Conservation (phyloP, 371 early-diverging fungal species). For the Dichotomocladium elegans region DNA sequence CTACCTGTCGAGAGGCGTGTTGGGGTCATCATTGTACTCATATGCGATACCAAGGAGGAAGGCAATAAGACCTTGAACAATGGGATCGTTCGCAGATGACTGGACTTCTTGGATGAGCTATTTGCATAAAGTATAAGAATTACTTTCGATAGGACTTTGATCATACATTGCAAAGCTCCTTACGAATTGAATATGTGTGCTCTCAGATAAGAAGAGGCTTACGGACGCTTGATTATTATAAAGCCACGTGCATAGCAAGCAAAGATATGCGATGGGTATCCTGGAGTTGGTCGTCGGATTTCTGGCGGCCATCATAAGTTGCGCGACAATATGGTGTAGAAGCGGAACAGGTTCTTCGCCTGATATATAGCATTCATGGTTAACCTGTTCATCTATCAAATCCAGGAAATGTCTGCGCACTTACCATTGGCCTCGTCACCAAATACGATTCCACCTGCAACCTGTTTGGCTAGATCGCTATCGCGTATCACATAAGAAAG, state of each 20-base stretch:
- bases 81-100: conserved; percentile 75
- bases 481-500: conserved; percentile 73
- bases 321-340: conserved; percentile 57
- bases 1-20: conserved; percentile 62
- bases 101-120: conserved; percentile 87
- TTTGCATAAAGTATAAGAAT: neutral
- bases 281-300: conserved; percentile 59
- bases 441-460: conserved; percentile 69
- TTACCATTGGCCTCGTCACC: conserved; percentile 65
- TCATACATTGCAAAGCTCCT: conserved; percentile 10
- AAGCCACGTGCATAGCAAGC: conserved; percentile 78
- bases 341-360: conserved; percentile 57
- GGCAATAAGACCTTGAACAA: conserved; percentile 88
- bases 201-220: conserved; percentile 81
- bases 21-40: conserved; percentile 81
- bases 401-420: too few species aligned
- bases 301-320: conserved; percentile 54
- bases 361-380: conserved; percentile 5
- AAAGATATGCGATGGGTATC: conserved; percentile 69
- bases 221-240: conserved; percentile 76
- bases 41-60: conserved; percentile 83
- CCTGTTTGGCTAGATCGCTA: conserved; percentile 71
- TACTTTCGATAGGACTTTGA: too few species aligned
- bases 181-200: conserved; percentile 87
- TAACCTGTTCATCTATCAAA: too few species aligned